Evolutionary conservation across 306 rosid species (phyloP), one percentile per base, ranked within the genome.

Genomic region (Glycine latifolia): DNA sequence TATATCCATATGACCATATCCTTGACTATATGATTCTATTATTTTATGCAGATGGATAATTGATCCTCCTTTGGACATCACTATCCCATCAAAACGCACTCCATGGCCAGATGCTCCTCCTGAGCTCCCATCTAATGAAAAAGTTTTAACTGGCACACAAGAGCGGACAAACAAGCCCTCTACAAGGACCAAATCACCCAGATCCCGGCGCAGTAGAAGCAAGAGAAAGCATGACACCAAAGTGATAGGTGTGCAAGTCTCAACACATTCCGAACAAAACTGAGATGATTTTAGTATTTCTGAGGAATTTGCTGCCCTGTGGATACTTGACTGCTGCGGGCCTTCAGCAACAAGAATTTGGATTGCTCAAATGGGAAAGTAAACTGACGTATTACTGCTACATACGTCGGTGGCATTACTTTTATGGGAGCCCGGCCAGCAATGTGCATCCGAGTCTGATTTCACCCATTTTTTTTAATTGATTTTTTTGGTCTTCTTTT

Each of bases 91-190:
- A 4, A 96, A 94, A 86, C 93, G 86, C 63, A 93, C 97, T 14
- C 97, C 97, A 52, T 96, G 99, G 99, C 99, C 99, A 0, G 98
- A 96, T 67, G 87, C 91, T 80, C 99, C 97, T 72, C 99, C 97
- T 9, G 99, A 96, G 85, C 97, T 93, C 59, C 95, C 92, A 49
- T 79, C 94, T 9, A 82, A 76, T 35, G 98, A 89, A 37, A 90
- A 88, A 67, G 80, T 75, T 33, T 62, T 67, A 4, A 73, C 11
- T 8, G 84, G 82, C 79, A 79, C 77, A 2, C 90, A 89, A 78
- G 91, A 89, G 77, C 93, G 67, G 47, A 43, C 74, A 6, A 80
- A 56, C 67, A 94, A 91, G 83, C 94, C 59, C 73, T 72, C 97
- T 41, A 20, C 92, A 56, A 96, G 90, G 90, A 83, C 90, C 1